Evolutionary conservation across 1,139 yeast species (phyloP).

Genomic region (Pichia inconspicua): DNA sequence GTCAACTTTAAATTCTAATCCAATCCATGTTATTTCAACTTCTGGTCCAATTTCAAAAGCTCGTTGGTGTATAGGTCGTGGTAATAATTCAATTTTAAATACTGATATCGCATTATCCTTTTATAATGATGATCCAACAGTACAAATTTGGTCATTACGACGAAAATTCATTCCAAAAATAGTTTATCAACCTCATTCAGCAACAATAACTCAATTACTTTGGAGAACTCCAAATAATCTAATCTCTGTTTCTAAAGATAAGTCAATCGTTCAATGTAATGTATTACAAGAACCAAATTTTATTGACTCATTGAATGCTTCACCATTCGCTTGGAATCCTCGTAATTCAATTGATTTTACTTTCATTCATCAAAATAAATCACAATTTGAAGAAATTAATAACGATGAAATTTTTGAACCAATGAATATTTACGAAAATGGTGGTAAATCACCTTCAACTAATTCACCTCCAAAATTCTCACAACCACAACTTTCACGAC

Average conservation of each 20-base stretch:
- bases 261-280: constrained; percentile 47
- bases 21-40: constrained; percentile 66
- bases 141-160: constrained; percentile 65
- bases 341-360: constrained; percentile 39
- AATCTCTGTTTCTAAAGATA: constrained; percentile 48
- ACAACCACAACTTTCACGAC: constrained; percentile 9
- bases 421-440: constrained; percentile 8
- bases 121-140: constrained; percentile 65
- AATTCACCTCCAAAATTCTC: constrained; percentile 7
- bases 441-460: constrained; percentile 1
- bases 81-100: constrained; percentile 31
- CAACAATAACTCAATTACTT: constrained; percentile 41
- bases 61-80: constrained; percentile 50
- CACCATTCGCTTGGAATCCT: constrained; percentile 50
- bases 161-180: constrained; percentile 72
- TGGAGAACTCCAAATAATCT: constrained; percentile 45
- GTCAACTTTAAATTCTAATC: constrained; percentile 30
- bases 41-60: constrained; percentile 74
- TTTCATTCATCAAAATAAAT: constrained; percentile 45
- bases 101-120: constrained; percentile 75
- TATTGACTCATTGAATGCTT: constrained; percentile 45
- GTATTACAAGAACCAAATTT: constrained; percentile 43
- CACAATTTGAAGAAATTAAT: constrained; percentile 33
- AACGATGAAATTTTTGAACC: not conserved
- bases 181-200: constrained; percentile 46